Conservation (phyloP, 75 land plant species). For the Larix kaempferi region DNA sequence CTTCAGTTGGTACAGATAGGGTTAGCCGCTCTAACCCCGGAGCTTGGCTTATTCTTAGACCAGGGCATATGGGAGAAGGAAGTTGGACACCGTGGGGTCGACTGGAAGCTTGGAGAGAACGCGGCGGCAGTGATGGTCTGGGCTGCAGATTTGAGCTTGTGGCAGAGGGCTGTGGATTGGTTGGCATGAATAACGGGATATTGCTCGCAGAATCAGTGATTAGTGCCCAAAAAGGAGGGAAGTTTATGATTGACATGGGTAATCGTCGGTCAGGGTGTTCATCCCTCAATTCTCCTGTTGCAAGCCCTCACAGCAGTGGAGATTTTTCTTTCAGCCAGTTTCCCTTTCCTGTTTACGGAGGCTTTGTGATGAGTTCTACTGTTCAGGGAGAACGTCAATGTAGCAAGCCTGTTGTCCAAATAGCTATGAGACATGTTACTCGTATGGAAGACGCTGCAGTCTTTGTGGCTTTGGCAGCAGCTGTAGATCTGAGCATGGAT, state of each 20-base stretch:
- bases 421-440: slow-evolving; percentile 63
- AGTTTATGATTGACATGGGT: slow-evolving; percentile 67
- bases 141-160: slow-evolving; percentile 54
- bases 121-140: slow-evolving; percentile 16
- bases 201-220: slow-evolving; percentile 62
- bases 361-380: slow-evolving; percentile 61
- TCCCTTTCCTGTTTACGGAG: slow-evolving; percentile 20
- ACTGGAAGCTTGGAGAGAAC: slow-evolving; percentile 64
- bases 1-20: slow-evolving; percentile 81
- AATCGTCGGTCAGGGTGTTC: slow-evolving; percentile 10
- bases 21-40: slow-evolving; percentile 94
- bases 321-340: slow-evolving; percentile 30
- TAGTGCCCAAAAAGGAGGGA: slow-evolving; percentile 35
- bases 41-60: slow-evolving; percentile 91
- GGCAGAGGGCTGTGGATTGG: slow-evolving; percentile 13
- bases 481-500: slow-evolving; percentile 81
- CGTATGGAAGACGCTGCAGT: slow-evolving; percentile 74
- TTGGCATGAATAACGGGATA: slow-evolving; percentile 24
- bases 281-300: slow-evolving; percentile 30
- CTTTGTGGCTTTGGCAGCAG: slow-evolving; percentile 70
- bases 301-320: slow-evolving; percentile 31
- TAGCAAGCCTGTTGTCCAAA: slow-evolving; percentile 54
- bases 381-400: slow-evolving; percentile 53
- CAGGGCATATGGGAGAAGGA: slow-evolving; percentile 27
- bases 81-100: slow-evolving; percentile 46